Evolutionary conservation across 768 basidiomycete genomes (phyloP).

Genomic region (Hortiboletus campestris): DNA sequence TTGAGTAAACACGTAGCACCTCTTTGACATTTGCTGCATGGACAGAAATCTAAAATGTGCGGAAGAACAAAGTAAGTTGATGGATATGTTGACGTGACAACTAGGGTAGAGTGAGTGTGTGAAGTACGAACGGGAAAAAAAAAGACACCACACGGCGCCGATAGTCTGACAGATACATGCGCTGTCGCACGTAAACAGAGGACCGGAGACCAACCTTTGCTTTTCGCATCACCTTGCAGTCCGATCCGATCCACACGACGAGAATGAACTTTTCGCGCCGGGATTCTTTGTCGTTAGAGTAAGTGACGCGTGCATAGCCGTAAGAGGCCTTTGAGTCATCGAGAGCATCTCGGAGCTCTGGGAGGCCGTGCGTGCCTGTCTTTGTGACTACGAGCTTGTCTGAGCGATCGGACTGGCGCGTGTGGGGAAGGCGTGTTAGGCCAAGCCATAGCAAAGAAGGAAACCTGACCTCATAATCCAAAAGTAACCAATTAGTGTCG

Average conservation of each 20-base stretch:
- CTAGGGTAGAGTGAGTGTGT: slow-evolving; percentile 28
- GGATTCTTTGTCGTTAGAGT: slow-evolving; percentile 84
- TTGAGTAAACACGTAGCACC: slow-evolving; percentile 73
- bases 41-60: slow-evolving; percentile 73
- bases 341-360: slow-evolving; percentile 70
- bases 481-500: slow-evolving; percentile 85
- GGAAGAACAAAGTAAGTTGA: slow-evolving; percentile 26
- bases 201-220: slow-evolving; percentile 63
- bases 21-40: slow-evolving; percentile 86
- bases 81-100: slow-evolving; percentile 23
- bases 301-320: slow-evolving; percentile 81
- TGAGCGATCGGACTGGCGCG: slow-evolving; percentile 60
- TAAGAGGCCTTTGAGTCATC: slow-evolving; percentile 77
- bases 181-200: slow-evolving; percentile 17
- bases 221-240: slow-evolving; percentile 88
- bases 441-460: slow-evolving; percentile 2
- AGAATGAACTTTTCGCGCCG: slow-evolving; percentile 87
- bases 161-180: slow-evolving; percentile 16
- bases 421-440: slow-evolving; percentile 21
- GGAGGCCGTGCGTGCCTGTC: slow-evolving; percentile 78
- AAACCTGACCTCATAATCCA: slow-evolving; percentile 76
- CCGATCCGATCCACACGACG: slow-evolving; percentile 78
- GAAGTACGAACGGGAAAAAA: slow-evolving; percentile 11
- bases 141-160: slow-evolving; percentile 7
- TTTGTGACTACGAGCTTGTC: slow-evolving; percentile 77